Base-by-base conservation (phyloP, 306 rosid species). In the Medicago ruthenica region DNA sequence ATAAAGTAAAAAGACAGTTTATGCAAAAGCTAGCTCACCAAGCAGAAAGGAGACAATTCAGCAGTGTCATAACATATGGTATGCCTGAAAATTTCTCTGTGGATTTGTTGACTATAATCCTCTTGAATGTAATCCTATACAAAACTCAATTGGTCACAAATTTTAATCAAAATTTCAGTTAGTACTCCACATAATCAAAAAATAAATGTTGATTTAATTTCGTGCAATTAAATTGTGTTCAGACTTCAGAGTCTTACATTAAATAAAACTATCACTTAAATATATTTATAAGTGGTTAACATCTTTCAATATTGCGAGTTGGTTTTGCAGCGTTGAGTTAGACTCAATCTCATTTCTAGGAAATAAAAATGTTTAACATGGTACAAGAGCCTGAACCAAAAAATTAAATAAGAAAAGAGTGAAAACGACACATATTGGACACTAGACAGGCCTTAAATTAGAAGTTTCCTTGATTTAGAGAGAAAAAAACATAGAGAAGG, bases 61-160 rank as follows among this genome's bases (percentile, higher is more conserved):
- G 92, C 71, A 88, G 47, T 54, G 97, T 89, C 99, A 95, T 95
- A 10, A 81, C 91, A 62, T 95, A 95, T 15, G 99, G 99, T 85
- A 95, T 54, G 81, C 99, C 97, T 0, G 99, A 95, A 76, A 95
- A 95, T 21, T 84, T 77, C 82, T 95, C 97, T 36, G 97, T 92
- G 36, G 84, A 74, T 65, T 44, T 88, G 57, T 86, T 83, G 80
- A 6, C 24, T 11, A 95, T 9, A 65, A 95, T 83, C 74, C 99
- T 89, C 89, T 71, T 89, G 85, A 92, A 95, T 50, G 99, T 95
- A 14, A 95, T 90, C 79, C 99, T 95, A 20, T 47, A 51, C 42
- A 54, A 55, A 12, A 8, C 64, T n/a, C 3, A 71, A 65, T 8
- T 73, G 11, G 18, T 66, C 83, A 67, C 36, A 20, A 40, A 5